phyloP scores from a whole-genome alignment of 1,284 basidiomycete genomes.

The Apiotrichum sp. region DNA sequence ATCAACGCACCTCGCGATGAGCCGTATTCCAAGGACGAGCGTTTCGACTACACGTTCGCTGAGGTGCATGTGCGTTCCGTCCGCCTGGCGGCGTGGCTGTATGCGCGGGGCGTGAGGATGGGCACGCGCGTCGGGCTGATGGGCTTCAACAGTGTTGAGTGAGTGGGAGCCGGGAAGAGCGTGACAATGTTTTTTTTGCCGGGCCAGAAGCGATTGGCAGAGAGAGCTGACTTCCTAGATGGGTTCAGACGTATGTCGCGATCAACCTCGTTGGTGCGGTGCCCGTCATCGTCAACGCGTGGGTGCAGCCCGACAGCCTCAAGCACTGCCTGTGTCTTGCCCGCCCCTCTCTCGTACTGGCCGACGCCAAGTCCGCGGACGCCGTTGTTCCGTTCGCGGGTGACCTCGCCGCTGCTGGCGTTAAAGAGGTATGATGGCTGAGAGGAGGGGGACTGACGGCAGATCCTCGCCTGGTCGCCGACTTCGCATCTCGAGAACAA shows the following conservation, averaged over 20 bases:
- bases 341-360: slow-evolving; percentile 24
- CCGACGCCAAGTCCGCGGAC: slow-evolving; percentile 27
- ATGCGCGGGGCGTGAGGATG: slow-evolving; percentile 20
- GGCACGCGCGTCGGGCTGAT: slow-evolving; percentile 33
- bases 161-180: not conserved
- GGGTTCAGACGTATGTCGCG: slow-evolving; percentile 33
- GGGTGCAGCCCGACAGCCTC: slow-evolving; percentile 17
- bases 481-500: not conserved
- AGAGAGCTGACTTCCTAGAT: slow-evolving; percentile 3
- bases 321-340: slow-evolving; percentile 27
- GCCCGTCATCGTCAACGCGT: slow-evolving; percentile 34
- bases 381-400: slow-evolving; percentile 9
- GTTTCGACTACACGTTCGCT: slow-evolving; percentile 24
- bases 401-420: not conserved
- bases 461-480: not conserved
- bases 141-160: slow-evolving; percentile 26
- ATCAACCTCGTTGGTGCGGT: slow-evolving; percentile 37
- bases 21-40: not conserved
- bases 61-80: slow-evolving; percentile 22
- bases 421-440: not conserved
- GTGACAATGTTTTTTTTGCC: too few relatives aligned
- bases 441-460: not conserved
- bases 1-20: slow-evolving; percentile 24
- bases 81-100: slow-evolving; percentile 31
- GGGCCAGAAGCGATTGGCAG: too few relatives aligned